Conservation (phyloP, 805 yeast genomes). For the Hanseniaspora singularis region DNA sequence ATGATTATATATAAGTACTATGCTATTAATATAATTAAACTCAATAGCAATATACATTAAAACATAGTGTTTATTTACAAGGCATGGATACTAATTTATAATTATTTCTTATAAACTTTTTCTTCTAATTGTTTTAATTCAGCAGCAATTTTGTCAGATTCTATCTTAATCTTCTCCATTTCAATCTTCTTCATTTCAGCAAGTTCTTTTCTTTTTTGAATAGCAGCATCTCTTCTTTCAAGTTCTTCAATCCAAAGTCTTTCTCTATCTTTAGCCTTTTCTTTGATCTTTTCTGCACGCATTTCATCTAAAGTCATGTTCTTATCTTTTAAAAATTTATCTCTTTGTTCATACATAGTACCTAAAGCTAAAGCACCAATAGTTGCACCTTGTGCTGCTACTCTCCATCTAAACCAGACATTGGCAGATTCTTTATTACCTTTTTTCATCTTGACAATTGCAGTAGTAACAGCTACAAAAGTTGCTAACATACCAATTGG, state of each 20-base stretch:
- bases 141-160: conserved; percentile 21
- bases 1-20: too few species aligned
- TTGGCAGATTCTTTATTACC: conserved; percentile 72
- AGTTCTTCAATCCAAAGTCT: conserved; percentile 78
- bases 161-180: conserved; percentile 30
- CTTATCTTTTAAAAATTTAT: conserved; percentile 43
- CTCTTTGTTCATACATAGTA: conserved; percentile 46
- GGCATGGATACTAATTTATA: background rate
- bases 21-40: too few species aligned
- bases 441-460: conserved; percentile 59
- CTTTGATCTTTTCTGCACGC: conserved; percentile 3
- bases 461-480: conserved; percentile 65
- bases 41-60: background rate
- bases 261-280: conserved; percentile 66
- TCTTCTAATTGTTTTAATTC: conserved; percentile 25
- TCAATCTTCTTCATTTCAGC: conserved; percentile 48
- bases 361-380: conserved; percentile 73
- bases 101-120: background rate
- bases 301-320: background rate
- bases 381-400: conserved; percentile 74
- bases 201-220: conserved; percentile 53
- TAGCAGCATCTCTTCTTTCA: conserved; percentile 71
- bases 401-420: conserved; percentile 80
- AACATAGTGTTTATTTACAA: background rate
- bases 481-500: conserved; percentile 75